phyloP scores from a whole-genome alignment of 768 basidiomycete genomes.

The Amanita rubescens region DNA sequence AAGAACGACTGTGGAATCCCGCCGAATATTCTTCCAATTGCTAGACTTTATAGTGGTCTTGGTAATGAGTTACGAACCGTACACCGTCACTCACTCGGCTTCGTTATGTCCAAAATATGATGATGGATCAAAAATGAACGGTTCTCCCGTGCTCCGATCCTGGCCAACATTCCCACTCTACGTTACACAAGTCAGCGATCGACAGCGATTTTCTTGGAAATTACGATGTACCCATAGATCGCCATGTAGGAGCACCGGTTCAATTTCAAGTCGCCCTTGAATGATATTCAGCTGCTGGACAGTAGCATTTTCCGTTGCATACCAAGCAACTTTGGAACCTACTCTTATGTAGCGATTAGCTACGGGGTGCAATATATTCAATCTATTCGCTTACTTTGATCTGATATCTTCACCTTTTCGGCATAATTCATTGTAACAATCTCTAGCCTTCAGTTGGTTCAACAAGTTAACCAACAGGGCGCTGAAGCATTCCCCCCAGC shows the following conservation, averaged over 20 bases:
- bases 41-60: constrained; percentile 37
- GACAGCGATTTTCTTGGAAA: not conserved
- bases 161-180: constrained; percentile 72
- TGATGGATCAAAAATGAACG: constrained; percentile 72
- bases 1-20: constrained; percentile 64
- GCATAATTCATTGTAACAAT: constrained; percentile 38
- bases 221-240: constrained; percentile 70
- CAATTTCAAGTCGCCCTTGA: constrained; percentile 40
- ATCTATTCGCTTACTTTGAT: constrained; percentile 27
- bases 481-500: constrained; percentile 65
- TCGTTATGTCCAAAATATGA: constrained; percentile 79
- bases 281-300: not conserved
- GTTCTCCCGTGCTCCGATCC: constrained; percentile 43
- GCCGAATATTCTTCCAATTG: constrained; percentile 75
- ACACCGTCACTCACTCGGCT: constrained; percentile 62
- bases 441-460: constrained; percentile 33
- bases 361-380: constrained; percentile 10
- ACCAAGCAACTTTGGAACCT: constrained; percentile 65
- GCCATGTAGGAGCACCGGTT: constrained; percentile 70
- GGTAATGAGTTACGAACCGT: not conserved
- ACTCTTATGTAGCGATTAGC: constrained; percentile 35
- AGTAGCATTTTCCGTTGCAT: not conserved
- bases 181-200: not conserved
- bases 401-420: constrained; percentile 44
- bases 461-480: constrained; percentile 55